These are phyloP conservation scores for Fistulifera pelliculosa DNA, from an alignment of 108 stramenopile species.

Conservation along the genomic window DNA sequence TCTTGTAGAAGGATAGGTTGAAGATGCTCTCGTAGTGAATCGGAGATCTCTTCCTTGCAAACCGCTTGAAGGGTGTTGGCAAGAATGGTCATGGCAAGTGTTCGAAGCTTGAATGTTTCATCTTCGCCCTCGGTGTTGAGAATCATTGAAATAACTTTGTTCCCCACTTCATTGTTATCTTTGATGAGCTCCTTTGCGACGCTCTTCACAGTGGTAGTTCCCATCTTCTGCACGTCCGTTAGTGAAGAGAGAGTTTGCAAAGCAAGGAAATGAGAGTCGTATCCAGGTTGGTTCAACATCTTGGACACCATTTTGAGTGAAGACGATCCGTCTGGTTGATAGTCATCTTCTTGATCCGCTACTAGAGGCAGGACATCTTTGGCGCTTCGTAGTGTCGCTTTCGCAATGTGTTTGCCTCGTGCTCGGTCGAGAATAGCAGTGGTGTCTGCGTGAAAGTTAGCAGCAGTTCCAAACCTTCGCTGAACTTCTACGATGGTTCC, in stretches of 20 bases:
- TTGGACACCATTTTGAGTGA: constrained; percentile 34
- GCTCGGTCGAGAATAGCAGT: constrained; percentile 60
- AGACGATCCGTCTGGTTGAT: constrained; percentile 15
- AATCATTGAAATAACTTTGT: constrained; percentile 24
- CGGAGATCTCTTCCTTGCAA: constrained; percentile 8
- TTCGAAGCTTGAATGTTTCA: constrained; percentile 26
- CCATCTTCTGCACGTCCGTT: constrained; percentile 33
- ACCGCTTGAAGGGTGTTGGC: constrained; percentile 26
- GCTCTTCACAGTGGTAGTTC: constrained; percentile 13
- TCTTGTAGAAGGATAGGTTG: constrained; percentile 27
- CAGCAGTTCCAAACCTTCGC: constrained; percentile 40
- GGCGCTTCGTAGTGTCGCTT: constrained; percentile 3
- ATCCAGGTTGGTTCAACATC: constrained; percentile 32
- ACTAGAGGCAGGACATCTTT: constrained; percentile 23
- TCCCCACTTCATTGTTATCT: constrained; percentile 22
- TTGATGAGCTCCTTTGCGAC: constrained; percentile 26
- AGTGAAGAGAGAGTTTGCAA: constrained; percentile 35
- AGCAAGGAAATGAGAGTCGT: constrained; percentile 38
- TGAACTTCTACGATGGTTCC: constrained; percentile 73
- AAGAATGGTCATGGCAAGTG: constrained; percentile 27
- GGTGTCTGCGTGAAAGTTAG: constrained; percentile 36
- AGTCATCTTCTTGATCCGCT: constrained; percentile 33
- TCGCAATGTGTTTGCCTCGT: constrained; percentile 22
- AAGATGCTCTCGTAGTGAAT: constrained; percentile 14
- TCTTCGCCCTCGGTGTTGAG: constrained; percentile 20